Conservation (phyloP, 305 asterid species). For the Fraxinus dipetala region DNA sequence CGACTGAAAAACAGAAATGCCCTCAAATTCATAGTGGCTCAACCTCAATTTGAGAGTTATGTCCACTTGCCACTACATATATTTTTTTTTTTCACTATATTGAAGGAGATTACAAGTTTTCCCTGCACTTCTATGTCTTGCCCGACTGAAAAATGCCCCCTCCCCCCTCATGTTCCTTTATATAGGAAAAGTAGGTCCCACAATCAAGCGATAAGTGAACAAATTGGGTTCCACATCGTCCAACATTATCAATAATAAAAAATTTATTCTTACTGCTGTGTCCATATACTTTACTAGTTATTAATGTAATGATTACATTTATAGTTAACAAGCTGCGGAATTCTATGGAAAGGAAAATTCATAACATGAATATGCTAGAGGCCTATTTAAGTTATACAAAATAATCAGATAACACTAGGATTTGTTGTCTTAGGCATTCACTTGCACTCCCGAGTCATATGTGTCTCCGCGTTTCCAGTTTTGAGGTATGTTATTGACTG, state of each 20-base stretch:
- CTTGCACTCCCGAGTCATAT: constrained; percentile 79
- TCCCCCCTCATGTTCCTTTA: not conserved
- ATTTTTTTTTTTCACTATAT: not conserved
- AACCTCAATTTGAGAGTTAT: not conserved
- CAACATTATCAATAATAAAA: not conserved
- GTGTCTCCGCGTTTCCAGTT: constrained; percentile 76
- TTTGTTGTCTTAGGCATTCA: constrained; percentile 29
- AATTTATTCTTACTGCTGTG: not conserved
- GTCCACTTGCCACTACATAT: not conserved
- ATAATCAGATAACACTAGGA: constrained; percentile 9
- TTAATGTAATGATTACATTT: not conserved
- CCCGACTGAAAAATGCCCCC: not conserved
- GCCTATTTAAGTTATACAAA: constrained; percentile 5
- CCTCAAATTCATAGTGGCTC: not conserved
- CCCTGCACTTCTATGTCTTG: not conserved
- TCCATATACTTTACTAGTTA: constrained; percentile 8
- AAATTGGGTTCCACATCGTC: not conserved
- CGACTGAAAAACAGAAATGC: not conserved
- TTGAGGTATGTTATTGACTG: constrained; percentile 54
- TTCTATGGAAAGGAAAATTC: not conserved
- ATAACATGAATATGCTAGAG: not conserved
- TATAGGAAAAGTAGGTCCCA: not conserved
- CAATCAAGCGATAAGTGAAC: not conserved
- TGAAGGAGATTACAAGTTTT: not conserved
- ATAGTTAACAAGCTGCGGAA: not conserved